phyloP scores from a whole-genome alignment of 78 protist species.

The Fonticula alba region DNA sequence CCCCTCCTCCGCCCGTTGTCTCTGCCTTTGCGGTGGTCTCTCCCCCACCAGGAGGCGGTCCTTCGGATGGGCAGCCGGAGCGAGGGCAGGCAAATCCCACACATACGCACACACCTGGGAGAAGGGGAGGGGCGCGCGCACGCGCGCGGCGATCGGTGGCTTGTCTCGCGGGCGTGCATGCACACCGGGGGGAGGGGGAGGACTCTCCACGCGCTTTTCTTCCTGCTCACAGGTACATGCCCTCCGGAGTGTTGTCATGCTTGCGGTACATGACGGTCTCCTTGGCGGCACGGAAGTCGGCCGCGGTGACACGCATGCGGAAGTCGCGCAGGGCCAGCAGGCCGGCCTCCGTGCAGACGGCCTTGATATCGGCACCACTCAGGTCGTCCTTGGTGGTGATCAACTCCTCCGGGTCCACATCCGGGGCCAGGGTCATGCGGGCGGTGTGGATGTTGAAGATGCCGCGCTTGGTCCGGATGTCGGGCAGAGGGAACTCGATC shows the following conservation, averaged over 20 bases:
- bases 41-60: no score
- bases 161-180: no score
- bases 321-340: slow-evolving; percentile 95
- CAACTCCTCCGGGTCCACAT: slow-evolving; percentile 90
- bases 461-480: slow-evolving; percentile 62
- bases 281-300: slow-evolving; percentile 87
- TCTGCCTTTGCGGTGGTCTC: no score
- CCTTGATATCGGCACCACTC: slow-evolving; percentile 98
- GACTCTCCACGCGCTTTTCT: no score
- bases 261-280: slow-evolving; percentile 93
- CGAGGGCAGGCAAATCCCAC: no score
- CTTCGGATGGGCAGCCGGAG: no score
- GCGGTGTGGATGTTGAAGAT: slow-evolving; percentile 82
- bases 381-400: slow-evolving; percentile 91
- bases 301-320: slow-evolving; percentile 86
- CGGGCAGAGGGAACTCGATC: slow-evolving; percentile 98
- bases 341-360: slow-evolving; percentile 99
- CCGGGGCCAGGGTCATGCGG: slow-evolving; percentile 83
- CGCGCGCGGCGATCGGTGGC: no score
- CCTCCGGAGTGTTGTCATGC: slow-evolving; percentile 66
- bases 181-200: no score
- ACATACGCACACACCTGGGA: no score
- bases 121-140: no score
- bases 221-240: slow-evolving; percentile 74
- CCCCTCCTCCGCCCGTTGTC: no score